Percentiles rank a stretch among this genome's conserved stretches.
Conservation (phyloP, 148 eudicot species). For the Rhododendron henanense region DNA sequence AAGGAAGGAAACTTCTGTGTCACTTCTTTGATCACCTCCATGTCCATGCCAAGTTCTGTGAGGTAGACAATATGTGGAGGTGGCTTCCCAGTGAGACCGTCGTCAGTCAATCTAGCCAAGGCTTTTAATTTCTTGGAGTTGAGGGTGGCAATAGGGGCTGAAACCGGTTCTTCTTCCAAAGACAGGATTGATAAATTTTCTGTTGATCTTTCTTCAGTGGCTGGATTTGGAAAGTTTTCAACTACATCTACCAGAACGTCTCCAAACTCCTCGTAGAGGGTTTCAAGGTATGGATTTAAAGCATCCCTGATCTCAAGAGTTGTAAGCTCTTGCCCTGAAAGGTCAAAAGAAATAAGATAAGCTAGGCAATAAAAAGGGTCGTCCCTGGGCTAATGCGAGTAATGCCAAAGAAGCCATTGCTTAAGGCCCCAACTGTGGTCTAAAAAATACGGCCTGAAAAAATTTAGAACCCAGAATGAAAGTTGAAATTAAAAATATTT, state of each 20-base stretch:
- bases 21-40: slow-evolving; percentile 52
- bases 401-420: background rate
- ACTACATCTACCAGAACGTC: too few species aligned
- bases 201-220: slow-evolving; percentile 30
- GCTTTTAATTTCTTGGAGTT: slow-evolving; percentile 53
- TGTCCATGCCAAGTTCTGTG: slow-evolving; percentile 70
- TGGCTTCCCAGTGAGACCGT: background rate
- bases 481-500: background rate
- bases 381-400: background rate
- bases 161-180: slow-evolving; percentile 25
- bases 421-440: background rate
- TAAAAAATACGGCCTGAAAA: background rate
- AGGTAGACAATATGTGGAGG: slow-evolving; percentile 48
- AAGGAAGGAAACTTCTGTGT: slow-evolving; percentile 69
- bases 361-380: background rate
- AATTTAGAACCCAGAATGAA: background rate
- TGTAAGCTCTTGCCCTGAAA: slow-evolving; percentile 76
- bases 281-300: slow-evolving; percentile 64
- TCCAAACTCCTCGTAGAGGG: too few species aligned
- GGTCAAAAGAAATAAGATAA: slow-evolving; percentile 6
- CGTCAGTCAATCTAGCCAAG: slow-evolving; percentile 46
- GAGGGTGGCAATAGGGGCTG: slow-evolving; percentile 24
- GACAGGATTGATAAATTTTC: slow-evolving; percentile 38
- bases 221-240: slow-evolving; percentile 58
- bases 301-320: slow-evolving; percentile 84